phyloP scores from a whole-genome alignment of 345 rosid genomes.

The Murraya koenigii region DNA sequence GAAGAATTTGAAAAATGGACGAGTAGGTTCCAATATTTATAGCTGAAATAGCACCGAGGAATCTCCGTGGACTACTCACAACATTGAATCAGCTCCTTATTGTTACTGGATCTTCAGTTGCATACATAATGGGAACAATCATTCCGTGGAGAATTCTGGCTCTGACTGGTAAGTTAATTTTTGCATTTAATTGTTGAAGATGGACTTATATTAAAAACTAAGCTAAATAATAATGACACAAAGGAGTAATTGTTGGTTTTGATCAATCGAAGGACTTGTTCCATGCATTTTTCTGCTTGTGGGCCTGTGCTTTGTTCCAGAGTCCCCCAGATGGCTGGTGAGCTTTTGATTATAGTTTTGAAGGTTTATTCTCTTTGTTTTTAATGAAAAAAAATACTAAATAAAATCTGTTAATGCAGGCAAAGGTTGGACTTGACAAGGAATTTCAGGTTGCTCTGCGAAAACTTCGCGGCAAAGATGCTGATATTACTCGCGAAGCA shows the following conservation, averaged over 20 bases:
- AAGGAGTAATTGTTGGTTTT: conserved; percentile 21
- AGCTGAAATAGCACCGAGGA: conserved; percentile 91
- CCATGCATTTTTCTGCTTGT: conserved; percentile 70
- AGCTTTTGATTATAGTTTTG: conserved; percentile 1
- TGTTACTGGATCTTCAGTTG: conserved; percentile 60
- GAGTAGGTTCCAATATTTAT: conserved; percentile 77
- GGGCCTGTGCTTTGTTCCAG: conserved; percentile 75
- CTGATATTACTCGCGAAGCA: conserved; percentile 69
- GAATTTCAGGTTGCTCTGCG: conserved; percentile 66
- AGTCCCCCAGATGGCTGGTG: conserved; percentile 97
- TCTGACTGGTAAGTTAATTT: conserved; percentile 50
- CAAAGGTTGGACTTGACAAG: conserved; percentile 59
- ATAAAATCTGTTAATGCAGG: conserved; percentile 37
- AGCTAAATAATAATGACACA: background rate
- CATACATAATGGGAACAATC: conserved; percentile 66
- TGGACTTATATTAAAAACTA: background rate
- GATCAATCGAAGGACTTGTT: conserved; percentile 45
- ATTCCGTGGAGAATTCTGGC: conserved; percentile 81
- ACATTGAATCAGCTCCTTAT: conserved; percentile 88
- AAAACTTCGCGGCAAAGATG: conserved; percentile 63
- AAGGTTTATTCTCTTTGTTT: background rate
- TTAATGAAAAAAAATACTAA: background rate
- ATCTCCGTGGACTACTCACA: conserved; percentile 87
- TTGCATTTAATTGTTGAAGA: background rate
- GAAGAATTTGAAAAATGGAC: background rate